Conservation (phyloP, 768 basidiomycete species). For the Trametes elegans region DNA sequence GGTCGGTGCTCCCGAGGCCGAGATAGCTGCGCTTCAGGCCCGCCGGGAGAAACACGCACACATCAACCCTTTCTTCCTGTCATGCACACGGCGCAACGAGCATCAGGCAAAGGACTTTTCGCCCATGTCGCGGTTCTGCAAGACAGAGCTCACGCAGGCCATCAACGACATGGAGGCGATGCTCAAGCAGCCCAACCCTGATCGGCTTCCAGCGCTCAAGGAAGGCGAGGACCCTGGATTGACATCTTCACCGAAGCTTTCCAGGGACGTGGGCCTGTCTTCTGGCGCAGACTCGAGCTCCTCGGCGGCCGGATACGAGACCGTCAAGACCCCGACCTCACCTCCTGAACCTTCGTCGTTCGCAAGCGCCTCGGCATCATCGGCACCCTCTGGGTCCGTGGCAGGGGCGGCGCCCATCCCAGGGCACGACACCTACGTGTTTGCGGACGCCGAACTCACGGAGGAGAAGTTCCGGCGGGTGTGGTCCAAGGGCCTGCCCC, state of each 20-base stretch:
- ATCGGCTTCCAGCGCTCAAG: constrained; percentile 2
- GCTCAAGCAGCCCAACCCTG: constrained; percentile 30
- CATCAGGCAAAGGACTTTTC: constrained; percentile 68
- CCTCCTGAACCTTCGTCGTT: constrained; percentile 17
- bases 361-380: constrained; percentile 8
- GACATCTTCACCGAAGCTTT: constrained; percentile 1
- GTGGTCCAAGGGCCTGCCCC: constrained; percentile 74
- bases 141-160: constrained; percentile 58
- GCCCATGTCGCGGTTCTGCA: constrained; percentile 76
- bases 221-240: constrained; percentile 8
- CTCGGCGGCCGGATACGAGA: background rate
- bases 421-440: constrained; percentile 44
- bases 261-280: constrained; percentile 11
- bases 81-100: constrained; percentile 68
- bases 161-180: constrained; percentile 69
- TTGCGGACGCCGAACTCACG: constrained; percentile 48
- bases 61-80: constrained; percentile 70
- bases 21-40: constrained; percentile 48
- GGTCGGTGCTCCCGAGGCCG: constrained; percentile 44
- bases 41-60: constrained; percentile 60
- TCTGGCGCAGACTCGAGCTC: constrained; percentile 2
- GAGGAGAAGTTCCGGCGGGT: constrained; percentile 60
- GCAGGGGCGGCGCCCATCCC: constrained; percentile 31
- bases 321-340: background rate
- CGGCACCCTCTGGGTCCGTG: background rate